Percentiles rank a stretch among this genome's conserved stretches.
Evolutionary conservation across 768 basidiomycete species (phyloP).

Genomic region (Tricholomella constricta): DNA sequence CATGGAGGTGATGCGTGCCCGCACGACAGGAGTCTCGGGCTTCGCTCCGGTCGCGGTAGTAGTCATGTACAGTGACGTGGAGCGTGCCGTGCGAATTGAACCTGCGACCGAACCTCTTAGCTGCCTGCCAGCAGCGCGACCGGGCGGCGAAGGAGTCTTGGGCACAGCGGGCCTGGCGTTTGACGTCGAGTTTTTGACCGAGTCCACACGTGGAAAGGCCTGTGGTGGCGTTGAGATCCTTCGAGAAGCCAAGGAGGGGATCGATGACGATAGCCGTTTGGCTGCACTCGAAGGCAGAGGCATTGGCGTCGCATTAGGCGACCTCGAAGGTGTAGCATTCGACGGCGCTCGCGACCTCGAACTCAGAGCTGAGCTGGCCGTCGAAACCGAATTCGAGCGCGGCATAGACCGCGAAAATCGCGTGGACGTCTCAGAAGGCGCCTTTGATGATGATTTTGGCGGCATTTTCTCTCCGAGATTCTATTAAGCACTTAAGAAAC

Average conservation of each 20-base stretch:
- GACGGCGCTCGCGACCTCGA: constrained; percentile 56
- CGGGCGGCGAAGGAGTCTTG: neutral
- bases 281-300: constrained; percentile 33
- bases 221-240: constrained; percentile 41
- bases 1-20: constrained; percentile 47
- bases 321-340: constrained; percentile 42
- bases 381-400: constrained; percentile 37
- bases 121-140: constrained; percentile 7
- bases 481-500: neutral
- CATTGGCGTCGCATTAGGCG: constrained; percentile 55
- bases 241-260: constrained; percentile 39
- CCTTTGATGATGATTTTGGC: constrained; percentile 22
- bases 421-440: constrained; percentile 57
- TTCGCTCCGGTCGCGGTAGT: constrained; percentile 15
- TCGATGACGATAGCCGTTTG: constrained; percentile 41
- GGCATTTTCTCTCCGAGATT: constrained; percentile 19
- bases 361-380: constrained; percentile 29
- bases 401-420: constrained; percentile 50
- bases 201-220: constrained; percentile 9
- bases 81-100: constrained; percentile 24
- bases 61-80: constrained; percentile 20
- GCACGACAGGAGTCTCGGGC: constrained; percentile 19
- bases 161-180: neutral
- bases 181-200: neutral
- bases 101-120: constrained; percentile 27